Evolutionary conservation across 2,329 filamentous ascomycete genomes (phyloP), one percentile per base, ranked within the genome.

Genomic region (Stachybotrys chartarum): DNA sequence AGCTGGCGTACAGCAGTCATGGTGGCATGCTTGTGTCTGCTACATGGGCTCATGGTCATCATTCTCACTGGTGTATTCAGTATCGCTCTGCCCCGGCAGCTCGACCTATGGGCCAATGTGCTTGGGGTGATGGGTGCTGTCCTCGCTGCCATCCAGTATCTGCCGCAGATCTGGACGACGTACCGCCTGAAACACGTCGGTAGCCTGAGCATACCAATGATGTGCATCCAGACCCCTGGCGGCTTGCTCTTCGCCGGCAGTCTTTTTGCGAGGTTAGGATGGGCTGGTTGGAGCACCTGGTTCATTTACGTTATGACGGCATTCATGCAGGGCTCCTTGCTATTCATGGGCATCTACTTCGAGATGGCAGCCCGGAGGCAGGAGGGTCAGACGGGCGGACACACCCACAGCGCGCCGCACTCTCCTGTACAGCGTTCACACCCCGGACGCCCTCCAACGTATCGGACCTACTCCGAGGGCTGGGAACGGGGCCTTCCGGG

Each of bases 171-270:
- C 60, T 91, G 86, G 75, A 97, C 89, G 53, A 99, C 94, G 0
- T 95, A 90, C 73, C 82, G 78, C 53, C 77, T 97, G 56, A 88
- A 93, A 68, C 87, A 92, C 64, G 88, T 96, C 2, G 91, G 91
- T 54, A 96, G 91, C 69, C 75, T 99, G 63, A 96, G 91, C 66
- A 94, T 99, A 55, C 87, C 91, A 5, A 97, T 97, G 88, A 97
- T 99, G 92, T 88, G 89, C 68, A 96, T 99, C 39, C 94, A 99
- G 71, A 97, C 93, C 0, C 94, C 94, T 0, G 94, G 94, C 0
- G 91, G 91, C 57, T 86, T 96, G 62, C 75, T 99, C 7, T 97
- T 96, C 74, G 91, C 93, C 0, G 86, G 81, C 12, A 97, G 91
- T 68, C 75, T 99, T 48, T 91, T 87, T 52, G 84, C 83, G 7